Conservation (phyloP, 148 eudicot species). For the Limonium bicolor region DNA sequence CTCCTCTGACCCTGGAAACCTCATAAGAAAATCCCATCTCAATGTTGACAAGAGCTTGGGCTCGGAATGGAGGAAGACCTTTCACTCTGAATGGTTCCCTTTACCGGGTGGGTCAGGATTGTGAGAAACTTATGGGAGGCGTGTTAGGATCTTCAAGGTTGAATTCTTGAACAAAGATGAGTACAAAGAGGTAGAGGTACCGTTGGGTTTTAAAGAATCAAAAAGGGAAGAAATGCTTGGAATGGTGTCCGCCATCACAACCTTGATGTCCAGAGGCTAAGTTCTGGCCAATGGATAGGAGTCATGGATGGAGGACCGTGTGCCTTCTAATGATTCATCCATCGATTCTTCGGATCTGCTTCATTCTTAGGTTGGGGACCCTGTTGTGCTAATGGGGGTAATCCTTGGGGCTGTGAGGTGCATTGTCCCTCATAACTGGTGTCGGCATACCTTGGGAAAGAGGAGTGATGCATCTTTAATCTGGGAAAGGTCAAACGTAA, state of each 20-base stretch:
- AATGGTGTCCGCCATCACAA: constrained; percentile 76
- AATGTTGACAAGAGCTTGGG: constrained; percentile 49
- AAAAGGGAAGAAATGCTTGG: constrained; percentile 64
- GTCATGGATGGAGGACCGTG: constrained; percentile 77
- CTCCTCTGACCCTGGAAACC: constrained; percentile 92
- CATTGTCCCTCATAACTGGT: constrained; percentile 67
- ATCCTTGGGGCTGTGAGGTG: constrained; percentile 62
- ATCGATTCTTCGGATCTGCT: constrained; percentile 33
- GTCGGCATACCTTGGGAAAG: constrained; percentile 56
- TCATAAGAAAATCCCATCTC: constrained; percentile 58
- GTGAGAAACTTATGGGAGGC: constrained; percentile 64
- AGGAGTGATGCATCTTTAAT: constrained; percentile 48
- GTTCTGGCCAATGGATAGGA: constrained; percentile 64
- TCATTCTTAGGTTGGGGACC: constrained; percentile 30
- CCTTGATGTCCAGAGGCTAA: constrained; percentile 64
- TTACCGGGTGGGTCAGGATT: constrained; percentile 77
- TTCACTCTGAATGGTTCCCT: constrained; percentile 45
- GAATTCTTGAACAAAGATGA: constrained; percentile 40
- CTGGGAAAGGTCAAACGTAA: constrained; percentile 43
- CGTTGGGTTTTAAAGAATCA: constrained; percentile 39
- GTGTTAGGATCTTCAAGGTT: constrained; percentile 47
- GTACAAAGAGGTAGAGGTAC: constrained; percentile 59
- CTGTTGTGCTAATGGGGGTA: constrained; percentile 45
- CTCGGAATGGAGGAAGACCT: constrained; percentile 89
- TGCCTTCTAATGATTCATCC: constrained; percentile 51